A percentile compares a stretch with the other conserved stretches of the same genome.
Conservation (phyloP, 441 rosid species). For the Brassica hybrid region DNA sequence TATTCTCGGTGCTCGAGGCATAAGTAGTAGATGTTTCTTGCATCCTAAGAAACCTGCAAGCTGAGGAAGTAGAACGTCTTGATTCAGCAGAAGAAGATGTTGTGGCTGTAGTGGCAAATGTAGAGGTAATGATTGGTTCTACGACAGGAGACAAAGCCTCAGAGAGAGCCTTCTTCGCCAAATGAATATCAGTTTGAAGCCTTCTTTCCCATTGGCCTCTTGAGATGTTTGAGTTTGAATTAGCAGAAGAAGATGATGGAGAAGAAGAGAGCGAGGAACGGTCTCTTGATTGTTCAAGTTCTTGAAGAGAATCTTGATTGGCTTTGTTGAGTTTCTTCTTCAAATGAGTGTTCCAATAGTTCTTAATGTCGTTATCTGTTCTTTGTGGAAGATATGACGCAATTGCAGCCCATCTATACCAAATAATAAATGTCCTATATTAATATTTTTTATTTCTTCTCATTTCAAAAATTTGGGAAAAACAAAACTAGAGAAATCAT, state of each 20-base stretch:
- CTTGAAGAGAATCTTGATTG: conserved; percentile 35
- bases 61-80: conserved; percentile 38
- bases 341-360: conserved; percentile 95
- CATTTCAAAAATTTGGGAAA: neutral
- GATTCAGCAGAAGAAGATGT: conserved; percentile 42
- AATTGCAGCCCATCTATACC: conserved; percentile 95
- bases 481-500: neutral
- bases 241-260: conserved; percentile 41
- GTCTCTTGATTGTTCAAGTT: conserved; percentile 36
- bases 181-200: conserved; percentile 85
- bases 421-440: conserved; percentile 32
- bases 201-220: conserved; percentile 94
- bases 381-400: conserved; percentile 95
- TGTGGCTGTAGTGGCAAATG: conserved; percentile 30
- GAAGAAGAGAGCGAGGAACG: conserved; percentile 39
- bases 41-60: conserved; percentile 27
- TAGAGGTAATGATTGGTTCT: conserved; percentile 35
- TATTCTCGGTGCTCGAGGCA: conserved; percentile 83
- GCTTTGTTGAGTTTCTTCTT: conserved; percentile 68
- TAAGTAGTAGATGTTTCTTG: conserved; percentile 50
- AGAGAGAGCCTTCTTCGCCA: conserved; percentile 71
- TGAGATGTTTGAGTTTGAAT: conserved; percentile 47
- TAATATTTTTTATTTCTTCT: neutral
- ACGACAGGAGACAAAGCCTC: conserved; percentile 76
- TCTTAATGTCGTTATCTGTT: conserved; percentile 94